A percentile compares a stretch with the other conserved stretches of the same genome.
Evolutionary conservation across 805 yeast species (phyloP).

Genomic region (Yarrowia alimentaria): DNA sequence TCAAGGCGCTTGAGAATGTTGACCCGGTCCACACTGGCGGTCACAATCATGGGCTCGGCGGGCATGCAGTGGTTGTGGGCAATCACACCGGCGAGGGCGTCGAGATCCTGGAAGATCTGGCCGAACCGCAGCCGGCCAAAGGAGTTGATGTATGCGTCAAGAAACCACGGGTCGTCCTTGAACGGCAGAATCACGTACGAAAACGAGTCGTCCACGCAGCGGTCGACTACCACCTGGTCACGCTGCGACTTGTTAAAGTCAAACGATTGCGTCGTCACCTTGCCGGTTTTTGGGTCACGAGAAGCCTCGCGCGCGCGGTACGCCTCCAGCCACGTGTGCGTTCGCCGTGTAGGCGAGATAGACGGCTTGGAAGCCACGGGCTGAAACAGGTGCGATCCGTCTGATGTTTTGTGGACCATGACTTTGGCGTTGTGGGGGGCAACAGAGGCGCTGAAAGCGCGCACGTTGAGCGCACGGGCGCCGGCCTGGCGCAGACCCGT

Average conservation of each 20-base stretch:
- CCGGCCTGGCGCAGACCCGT: too few species aligned
- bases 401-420: conserved; percentile 19
- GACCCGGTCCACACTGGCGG: conserved; percentile 91
- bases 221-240: conserved; percentile 66
- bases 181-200: conserved; percentile 61
- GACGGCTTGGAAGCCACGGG: conserved; percentile 39
- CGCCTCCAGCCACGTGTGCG: conserved; percentile 85
- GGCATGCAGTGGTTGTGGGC: conserved; percentile 94
- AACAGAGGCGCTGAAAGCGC: too few species aligned
- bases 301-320: conserved; percentile 75
- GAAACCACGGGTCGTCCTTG: conserved; percentile 74
- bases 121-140: conserved; percentile 91
- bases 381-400: conserved; percentile 35
- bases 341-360: conserved; percentile 43
- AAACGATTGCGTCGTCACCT: conserved; percentile 44
- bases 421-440: too few species aligned
- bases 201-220: conserved; percentile 70
- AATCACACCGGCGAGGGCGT: conserved; percentile 89
- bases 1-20: conserved; percentile 83
- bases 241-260: conserved; percentile 53
- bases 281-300: conserved; percentile 52
- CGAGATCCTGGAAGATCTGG: conserved; percentile 89
- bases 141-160: conserved; percentile 86
- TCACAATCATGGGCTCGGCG: conserved; percentile 88
- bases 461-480: too few species aligned